Conservation (phyloP, 345 rosid species). For the Garcia nutans region DNA sequence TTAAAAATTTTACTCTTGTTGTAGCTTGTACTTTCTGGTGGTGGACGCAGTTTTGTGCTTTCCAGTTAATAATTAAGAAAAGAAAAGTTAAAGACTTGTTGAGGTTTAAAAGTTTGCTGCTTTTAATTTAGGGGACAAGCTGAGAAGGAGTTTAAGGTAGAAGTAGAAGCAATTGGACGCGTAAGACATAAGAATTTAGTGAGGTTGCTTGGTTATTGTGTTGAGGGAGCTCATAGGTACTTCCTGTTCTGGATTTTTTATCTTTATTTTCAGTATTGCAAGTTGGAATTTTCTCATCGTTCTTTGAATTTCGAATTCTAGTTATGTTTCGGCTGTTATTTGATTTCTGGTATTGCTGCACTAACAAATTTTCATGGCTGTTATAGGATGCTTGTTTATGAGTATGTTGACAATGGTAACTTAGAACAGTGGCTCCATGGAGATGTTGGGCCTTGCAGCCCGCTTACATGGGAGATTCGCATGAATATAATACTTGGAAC, state of each 20-base stretch:
- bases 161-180: constrained; percentile 95
- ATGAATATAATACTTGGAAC: constrained; percentile 77
- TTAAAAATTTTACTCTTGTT: constrained; percentile 5
- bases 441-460: constrained; percentile 69
- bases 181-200: constrained; percentile 96
- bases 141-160: constrained; percentile 95
- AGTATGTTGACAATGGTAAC: constrained; percentile 84
- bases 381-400: constrained; percentile 80
- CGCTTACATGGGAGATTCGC: constrained; percentile 83
- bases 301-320: constrained; percentile 3
- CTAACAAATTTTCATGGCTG: not conserved
- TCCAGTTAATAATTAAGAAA: not conserved
- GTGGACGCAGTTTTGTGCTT: constrained; percentile 5
- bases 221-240: constrained; percentile 93
- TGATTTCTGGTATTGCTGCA: not conserved
- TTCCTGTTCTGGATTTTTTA: not conserved
- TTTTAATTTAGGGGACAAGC: constrained; percentile 71
- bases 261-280: constrained; percentile 3
- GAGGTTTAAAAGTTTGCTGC: constrained; percentile 6
- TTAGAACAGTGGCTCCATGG: constrained; percentile 95
- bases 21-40: constrained; percentile 11
- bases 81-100: not conserved
- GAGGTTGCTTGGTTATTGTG: constrained; percentile 93
- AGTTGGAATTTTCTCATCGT: constrained; percentile 2
- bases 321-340: not conserved